phyloP scores from a whole-genome alignment of 202 grass and related monocot genomes.

The Setaria italica region DNA sequence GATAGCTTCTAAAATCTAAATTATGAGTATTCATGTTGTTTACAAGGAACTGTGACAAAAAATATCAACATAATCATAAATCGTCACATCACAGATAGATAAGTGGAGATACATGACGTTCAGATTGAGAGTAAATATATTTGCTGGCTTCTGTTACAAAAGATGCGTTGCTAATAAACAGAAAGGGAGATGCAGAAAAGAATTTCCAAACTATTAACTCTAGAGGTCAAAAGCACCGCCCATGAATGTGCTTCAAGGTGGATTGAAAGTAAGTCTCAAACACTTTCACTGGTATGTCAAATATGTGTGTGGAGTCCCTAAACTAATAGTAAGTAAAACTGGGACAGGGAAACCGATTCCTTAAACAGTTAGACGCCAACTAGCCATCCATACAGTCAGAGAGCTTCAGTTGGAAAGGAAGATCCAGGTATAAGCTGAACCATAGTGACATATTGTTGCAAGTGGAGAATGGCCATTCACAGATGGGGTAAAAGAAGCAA shows the following conservation, averaged over 20 bases:
- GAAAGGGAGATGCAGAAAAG: background rate
- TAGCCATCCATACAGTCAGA: background rate
- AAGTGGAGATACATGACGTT: background rate
- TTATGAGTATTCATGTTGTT: background rate
- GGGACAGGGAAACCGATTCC: conserved; percentile 12
- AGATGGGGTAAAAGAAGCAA: conserved; percentile 26
- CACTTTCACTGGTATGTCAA: conserved; percentile 22
- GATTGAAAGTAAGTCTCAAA: background rate
- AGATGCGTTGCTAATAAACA: conserved; percentile 23
- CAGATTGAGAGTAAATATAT: conserved; percentile 25
- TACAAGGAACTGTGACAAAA: conserved; percentile 25
- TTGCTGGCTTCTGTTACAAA: background rate
- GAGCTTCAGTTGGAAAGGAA: background rate
- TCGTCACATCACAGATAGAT: conserved; percentile 1
- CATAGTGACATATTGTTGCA: background rate
- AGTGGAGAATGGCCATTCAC: background rate
- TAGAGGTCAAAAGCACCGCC: background rate
- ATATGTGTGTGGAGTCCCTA: background rate
- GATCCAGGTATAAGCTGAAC: background rate
- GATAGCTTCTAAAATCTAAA: background rate
- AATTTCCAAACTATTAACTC: background rate
- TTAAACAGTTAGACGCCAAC: background rate
- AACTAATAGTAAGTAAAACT: conserved; percentile 17
- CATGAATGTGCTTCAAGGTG: background rate
- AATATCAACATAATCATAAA: background rate